Evolutionary conservation across 1,139 yeast species (phyloP).

Genomic region (Pichiaceae sp.): DNA sequence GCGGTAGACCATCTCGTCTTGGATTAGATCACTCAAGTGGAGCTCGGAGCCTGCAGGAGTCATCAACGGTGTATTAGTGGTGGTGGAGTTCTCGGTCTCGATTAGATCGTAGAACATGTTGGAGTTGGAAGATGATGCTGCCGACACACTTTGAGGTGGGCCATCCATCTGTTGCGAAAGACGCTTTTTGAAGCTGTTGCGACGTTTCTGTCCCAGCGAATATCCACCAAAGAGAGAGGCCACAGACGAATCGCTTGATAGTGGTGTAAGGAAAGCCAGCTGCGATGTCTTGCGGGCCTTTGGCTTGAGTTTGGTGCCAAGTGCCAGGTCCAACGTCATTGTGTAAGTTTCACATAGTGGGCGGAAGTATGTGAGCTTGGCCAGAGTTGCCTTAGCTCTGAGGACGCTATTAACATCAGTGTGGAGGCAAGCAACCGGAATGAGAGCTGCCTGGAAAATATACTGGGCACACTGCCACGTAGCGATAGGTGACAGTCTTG

Average conservation of each 20-base stretch:
- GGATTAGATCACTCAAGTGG: background rate
- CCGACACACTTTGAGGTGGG: background rate
- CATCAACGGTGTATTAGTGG: slow-evolving; percentile 1
- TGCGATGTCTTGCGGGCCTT: background rate
- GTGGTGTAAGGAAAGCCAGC: slow-evolving; percentile 6
- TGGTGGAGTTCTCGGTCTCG: slow-evolving; percentile 1
- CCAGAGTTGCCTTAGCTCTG: slow-evolving; percentile 34
- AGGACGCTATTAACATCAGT: slow-evolving; percentile 39
- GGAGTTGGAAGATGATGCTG: background rate
- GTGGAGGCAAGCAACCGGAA: slow-evolving; percentile 46
- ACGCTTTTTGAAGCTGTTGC: background rate
- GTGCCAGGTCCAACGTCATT: slow-evolving; percentile 36
- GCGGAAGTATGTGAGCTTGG: slow-evolving; percentile 33
- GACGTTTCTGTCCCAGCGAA: background rate
- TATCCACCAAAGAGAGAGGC: slow-evolving; percentile 12
- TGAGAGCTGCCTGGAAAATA: slow-evolving; percentile 50
- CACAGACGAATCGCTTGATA: slow-evolving; percentile 6
- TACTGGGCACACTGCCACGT: slow-evolving; percentile 62
- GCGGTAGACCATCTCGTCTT: slow-evolving; percentile 1
- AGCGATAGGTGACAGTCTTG: slow-evolving; percentile 32
- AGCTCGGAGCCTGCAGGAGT: slow-evolving; percentile 3
- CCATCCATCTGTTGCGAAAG: background rate
- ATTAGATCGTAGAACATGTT: slow-evolving; percentile 2
- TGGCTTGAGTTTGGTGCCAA: background rate
- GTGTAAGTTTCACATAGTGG: slow-evolving; percentile 42